These are phyloP conservation scores for Ogataea parapolymorpha DNA, from an alignment of 805 yeast genomes.

Conservation along the genomic window DNA sequence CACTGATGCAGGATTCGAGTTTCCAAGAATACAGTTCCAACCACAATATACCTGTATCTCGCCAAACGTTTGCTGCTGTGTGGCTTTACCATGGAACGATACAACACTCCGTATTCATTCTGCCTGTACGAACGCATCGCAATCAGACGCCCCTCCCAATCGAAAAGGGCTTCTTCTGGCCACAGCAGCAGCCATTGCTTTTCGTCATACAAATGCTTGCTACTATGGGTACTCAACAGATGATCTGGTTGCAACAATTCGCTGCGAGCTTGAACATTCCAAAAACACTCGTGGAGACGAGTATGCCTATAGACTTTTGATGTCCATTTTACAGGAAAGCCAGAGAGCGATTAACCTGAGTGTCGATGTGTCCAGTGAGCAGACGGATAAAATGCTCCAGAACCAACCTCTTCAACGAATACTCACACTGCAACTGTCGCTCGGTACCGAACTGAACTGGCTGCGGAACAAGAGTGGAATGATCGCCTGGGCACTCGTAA, in stretches of 20 bases:
- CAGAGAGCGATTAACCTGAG: slow-evolving; percentile 75
- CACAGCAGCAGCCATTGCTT: slow-evolving; percentile 59
- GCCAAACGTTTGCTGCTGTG: slow-evolving; percentile 47
- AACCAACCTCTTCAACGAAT: slow-evolving; percentile 77
- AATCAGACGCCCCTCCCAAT: slow-evolving; percentile 16
- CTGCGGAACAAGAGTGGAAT: slow-evolving; percentile 38
- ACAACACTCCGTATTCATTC: slow-evolving; percentile 23
- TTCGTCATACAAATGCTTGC: slow-evolving; percentile 66
- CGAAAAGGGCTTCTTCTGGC: slow-evolving; percentile 35
- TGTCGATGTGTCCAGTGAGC: slow-evolving; percentile 67
- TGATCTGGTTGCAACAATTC: slow-evolving; percentile 60
- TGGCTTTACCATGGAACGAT: slow-evolving; percentile 28
- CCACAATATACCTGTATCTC: slow-evolving; percentile 43
- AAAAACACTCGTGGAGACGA: slow-evolving; percentile 20
- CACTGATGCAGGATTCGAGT: slow-evolving; percentile 52
- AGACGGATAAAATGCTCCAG: slow-evolving; percentile 68
- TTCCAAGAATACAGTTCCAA: slow-evolving; percentile 35
- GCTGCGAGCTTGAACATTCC: slow-evolving; percentile 40
- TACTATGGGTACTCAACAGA: slow-evolving; percentile 65
- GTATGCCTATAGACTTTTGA: slow-evolving; percentile 35
- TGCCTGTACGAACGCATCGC: slow-evolving; percentile 19
- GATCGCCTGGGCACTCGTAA: slow-evolving; percentile 61
- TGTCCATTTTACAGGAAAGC: slow-evolving; percentile 55
- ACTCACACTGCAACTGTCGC: slow-evolving; percentile 61
- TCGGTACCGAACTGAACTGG: slow-evolving; percentile 50